Base-by-base conservation (phyloP, 1,284 basidiomycete genomes). In the Cryptococcus depauperatus region DNA sequence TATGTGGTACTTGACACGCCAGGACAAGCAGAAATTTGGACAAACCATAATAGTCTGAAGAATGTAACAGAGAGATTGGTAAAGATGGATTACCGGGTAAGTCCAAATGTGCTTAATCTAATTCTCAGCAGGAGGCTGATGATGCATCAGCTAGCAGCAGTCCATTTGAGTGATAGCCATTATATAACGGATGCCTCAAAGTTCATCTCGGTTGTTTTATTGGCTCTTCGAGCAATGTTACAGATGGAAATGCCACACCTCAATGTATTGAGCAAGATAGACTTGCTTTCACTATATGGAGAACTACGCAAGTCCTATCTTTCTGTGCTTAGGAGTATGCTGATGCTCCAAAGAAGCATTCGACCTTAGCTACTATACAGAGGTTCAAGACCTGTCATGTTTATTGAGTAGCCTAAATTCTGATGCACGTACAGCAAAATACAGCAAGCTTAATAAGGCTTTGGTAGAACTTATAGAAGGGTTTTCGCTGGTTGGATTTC, bases 281-380 rank as follows among this genome's bases (percentile, higher is more conserved):
- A 99, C 71, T 73, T 97, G 19, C 75, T 99, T 14, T 75, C 79
- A 13, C 79, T 84, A 54, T 91, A 91, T 56, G 91, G 89, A 14
- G 85, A 93, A 50, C 77, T 95, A 37, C 86, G 90, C 90, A 59
- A 59, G 74, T 67, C 22, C 9, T 27, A 2, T 9, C 23, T 9
- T 22, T 34, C 41, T 16, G 27, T 35, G 50, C 40, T 49, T 41
- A 35, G 55, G 10, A 11, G 9, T 38, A 0, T n/a, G 14, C 14
- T 27, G 35, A n/a, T n/a, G 28, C 37, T 33, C 22, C 19, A 21
- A 19, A 11, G 18, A 57, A 93, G 91, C 91, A 30, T 97, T 98
- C 75, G 95, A 93, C 61, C 81, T 98, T 34, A 89, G 93, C 56
- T 99, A 89, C 68, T 98, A 98, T 67, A 97, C 95, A 33, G 89